Conservation (phyloP, 2,329 filamentous ascomycete genomes). For the Hymenoscyphus fructigenus region DNA sequence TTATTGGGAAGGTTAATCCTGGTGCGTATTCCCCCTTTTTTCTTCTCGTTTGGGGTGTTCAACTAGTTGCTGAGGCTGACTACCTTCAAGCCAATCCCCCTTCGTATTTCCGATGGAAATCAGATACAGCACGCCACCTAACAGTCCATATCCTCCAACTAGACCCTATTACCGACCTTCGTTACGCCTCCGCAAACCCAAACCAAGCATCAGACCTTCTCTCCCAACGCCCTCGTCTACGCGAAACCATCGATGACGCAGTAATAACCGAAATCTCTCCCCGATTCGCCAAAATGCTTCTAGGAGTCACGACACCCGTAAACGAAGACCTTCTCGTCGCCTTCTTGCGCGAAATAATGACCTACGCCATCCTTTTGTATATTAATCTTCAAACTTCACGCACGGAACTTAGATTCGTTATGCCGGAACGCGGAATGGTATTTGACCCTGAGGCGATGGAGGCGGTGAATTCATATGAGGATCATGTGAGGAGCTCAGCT, state of each 20-base stretch:
- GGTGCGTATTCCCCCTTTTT: not conserved
- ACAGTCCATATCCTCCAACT: not conserved
- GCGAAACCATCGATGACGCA: not conserved
- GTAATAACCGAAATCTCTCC: not conserved
- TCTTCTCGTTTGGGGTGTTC: not conserved
- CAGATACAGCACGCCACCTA: not conserved
- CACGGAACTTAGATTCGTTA: not conserved
- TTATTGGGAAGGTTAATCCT: not conserved
- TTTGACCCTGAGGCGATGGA: not conserved
- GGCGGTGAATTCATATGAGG: not conserved
- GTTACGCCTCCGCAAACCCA: not conserved
- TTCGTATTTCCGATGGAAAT: not conserved
- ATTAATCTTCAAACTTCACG: not conserved
- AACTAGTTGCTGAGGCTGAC: not conserved
- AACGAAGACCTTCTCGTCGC: not conserved
- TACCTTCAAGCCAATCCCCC: not conserved
- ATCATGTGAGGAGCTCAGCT: not conserved
- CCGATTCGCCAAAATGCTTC: not conserved
- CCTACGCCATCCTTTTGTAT: not conserved
- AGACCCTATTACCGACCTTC: not conserved
- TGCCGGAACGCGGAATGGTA: not conserved
- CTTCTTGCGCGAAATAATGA: not conserved
- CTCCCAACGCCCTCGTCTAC: not conserved
- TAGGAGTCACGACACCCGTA: not conserved
- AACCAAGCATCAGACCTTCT: not conserved